phyloP scores from a whole-genome alignment of 768 basidiomycete species.

The Gloeophyllum trabeum region DNA sequence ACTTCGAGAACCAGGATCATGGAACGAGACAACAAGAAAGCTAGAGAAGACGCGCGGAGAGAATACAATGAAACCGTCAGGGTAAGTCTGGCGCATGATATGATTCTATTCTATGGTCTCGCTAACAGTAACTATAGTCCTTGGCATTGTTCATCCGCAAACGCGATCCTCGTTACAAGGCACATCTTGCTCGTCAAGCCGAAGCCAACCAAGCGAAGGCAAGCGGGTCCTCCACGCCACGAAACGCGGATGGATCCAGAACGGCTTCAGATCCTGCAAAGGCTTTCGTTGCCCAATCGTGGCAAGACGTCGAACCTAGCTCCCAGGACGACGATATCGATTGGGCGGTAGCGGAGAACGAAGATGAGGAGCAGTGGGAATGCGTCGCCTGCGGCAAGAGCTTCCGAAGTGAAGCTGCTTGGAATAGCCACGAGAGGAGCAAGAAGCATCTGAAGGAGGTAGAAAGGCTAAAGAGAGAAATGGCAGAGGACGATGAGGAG shows the following conservation, averaged over 20 bases:
- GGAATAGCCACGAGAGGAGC: conserved; percentile 94
- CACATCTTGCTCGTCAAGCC: conserved; percentile 36
- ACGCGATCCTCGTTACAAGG: conserved; percentile 82
- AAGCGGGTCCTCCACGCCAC: conserved; percentile 8
- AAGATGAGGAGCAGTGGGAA: conserved; percentile 76
- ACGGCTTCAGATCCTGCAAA: conserved; percentile 18
- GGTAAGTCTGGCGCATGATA: conserved; percentile 33
- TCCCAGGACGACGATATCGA: conserved; percentile 51
- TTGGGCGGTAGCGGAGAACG: conserved; percentile 51
- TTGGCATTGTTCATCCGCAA: conserved; percentile 70
- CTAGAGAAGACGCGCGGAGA: conserved; percentile 72
- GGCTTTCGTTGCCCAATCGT: conserved; percentile 76
- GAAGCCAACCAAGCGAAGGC: conserved; percentile 22
- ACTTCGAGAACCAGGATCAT: conserved; percentile 43
- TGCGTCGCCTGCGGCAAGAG: conserved; percentile 91
- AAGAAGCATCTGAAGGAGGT: conserved; percentile 89
- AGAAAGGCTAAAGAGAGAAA: conserved; percentile 63
- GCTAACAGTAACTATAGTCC: conserved; percentile 32
- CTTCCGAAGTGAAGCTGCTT: conserved; percentile 87
- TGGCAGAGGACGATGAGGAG: conserved; percentile 63
- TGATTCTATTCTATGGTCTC: neutral
- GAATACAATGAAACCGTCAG: conserved; percentile 91
- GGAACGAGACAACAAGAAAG: conserved; percentile 95
- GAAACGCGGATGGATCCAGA: conserved; percentile 16
- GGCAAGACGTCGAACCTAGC: conserved; percentile 47